Percentiles rank a stretch among this genome's conserved stretches.
phyloP scores from a whole-genome alignment of 2,329 filamentous ascomycete species.

The Trematosphaeria pertusa region DNA sequence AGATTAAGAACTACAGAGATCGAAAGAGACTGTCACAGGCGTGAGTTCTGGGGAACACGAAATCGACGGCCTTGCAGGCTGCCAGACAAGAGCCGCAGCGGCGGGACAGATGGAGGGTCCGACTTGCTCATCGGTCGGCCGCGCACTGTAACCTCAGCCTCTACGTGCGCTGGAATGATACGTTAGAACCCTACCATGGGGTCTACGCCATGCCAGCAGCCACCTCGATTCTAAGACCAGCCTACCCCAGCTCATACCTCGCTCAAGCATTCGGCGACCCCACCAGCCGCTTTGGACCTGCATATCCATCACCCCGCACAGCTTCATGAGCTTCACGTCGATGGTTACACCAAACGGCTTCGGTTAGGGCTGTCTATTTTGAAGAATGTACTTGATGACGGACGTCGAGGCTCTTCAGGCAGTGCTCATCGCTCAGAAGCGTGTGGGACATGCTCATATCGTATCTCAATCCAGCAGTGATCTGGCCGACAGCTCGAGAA shows the following conservation, averaged over 20 bases:
- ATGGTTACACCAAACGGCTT: conserved; percentile 25
- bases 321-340: conserved; percentile 18
- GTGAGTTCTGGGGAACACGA: conserved; percentile 21
- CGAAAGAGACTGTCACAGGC: conserved; percentile 19
- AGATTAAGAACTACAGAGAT: conserved; percentile 21
- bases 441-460: no score
- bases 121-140: conserved; percentile 29
- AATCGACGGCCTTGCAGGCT: conserved; percentile 33
- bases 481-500: no score
- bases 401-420: background rate
- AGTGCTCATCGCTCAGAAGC: background rate
- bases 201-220: conserved; percentile 26
- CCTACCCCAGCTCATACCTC: conserved; percentile 6
- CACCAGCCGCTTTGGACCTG: background rate
- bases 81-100: conserved; percentile 23
- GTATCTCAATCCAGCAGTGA: no score
- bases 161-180: conserved; percentile 40
- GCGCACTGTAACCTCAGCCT: conserved; percentile 43
- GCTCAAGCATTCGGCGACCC: background rate
- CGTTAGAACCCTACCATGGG: conserved; percentile 35
- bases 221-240: conserved; percentile 23
- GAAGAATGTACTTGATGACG: conserved; percentile 21
- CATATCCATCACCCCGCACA: conserved; percentile 1
- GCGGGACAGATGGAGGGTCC: conserved; percentile 27
- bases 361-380: conserved; percentile 15